phyloP scores from a whole-genome alignment of 2,329 filamentous ascomycete species.

The Apiospora arundinis region DNA sequence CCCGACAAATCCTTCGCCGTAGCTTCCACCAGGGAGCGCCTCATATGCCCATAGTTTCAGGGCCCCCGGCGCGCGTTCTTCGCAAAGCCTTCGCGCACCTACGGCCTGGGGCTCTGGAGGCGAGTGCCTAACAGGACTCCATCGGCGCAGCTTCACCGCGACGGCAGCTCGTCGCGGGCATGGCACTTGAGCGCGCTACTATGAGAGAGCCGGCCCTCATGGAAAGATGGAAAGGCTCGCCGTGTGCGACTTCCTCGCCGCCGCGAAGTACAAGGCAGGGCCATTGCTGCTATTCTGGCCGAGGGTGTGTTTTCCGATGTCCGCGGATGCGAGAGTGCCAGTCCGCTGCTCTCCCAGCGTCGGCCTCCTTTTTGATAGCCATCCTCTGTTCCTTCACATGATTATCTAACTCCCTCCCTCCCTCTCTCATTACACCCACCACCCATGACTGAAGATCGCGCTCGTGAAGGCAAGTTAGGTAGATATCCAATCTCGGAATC shows the following conservation, averaged over 20 bases:
- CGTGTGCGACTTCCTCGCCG: neutral
- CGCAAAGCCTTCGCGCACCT: slow-evolving; percentile 12
- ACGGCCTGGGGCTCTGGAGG: neutral
- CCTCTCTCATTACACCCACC: no score
- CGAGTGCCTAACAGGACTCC: neutral
- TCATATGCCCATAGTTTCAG: neutral
- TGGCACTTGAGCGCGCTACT: neutral
- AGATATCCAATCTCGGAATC: neutral
- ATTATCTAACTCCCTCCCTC: no score
- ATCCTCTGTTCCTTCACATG: no score
- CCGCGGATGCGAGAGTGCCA: neutral
- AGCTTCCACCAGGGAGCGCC: slow-evolving; percentile 20
- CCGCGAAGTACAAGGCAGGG: neutral
- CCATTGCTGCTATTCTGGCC: neutral
- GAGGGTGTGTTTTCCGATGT: neutral
- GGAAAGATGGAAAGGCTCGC: neutral
- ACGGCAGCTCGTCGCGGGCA: neutral
- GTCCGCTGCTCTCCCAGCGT: neutral
- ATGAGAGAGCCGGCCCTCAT: no score
- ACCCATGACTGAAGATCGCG: no score
- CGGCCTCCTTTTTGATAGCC: neutral
- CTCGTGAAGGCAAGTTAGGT: no score
- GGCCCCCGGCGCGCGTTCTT: neutral
- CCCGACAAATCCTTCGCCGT: neutral
- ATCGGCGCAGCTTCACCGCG: neutral